Percentiles rank a stretch among this genome's conserved stretches.
Evolutionary conservation across 495 filamentous ascomycete genomes (phyloP).

Genomic region (Penicillium bialowiezense): DNA sequence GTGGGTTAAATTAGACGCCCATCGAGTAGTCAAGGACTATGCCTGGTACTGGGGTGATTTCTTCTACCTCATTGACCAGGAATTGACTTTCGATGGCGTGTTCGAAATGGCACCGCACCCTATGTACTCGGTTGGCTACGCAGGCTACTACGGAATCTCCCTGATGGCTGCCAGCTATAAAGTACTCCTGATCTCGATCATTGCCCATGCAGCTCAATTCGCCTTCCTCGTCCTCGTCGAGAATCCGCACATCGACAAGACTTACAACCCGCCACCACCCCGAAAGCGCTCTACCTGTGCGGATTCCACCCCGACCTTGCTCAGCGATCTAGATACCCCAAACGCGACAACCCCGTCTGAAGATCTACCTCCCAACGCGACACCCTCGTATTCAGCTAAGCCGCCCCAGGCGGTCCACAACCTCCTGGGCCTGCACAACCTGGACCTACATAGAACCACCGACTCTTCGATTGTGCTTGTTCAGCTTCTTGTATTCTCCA

Average conservation of each 20-base stretch:
- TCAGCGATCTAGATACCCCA: constrained; percentile 33
- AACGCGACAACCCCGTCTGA: constrained; percentile 37
- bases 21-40: constrained; percentile 98
- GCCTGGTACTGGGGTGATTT: constrained; percentile 99
- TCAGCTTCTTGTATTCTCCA: constrained; percentile 64
- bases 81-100: constrained; percentile 96
- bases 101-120: constrained; percentile 99
- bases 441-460: constrained; percentile 82
- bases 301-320: constrained; percentile 34
- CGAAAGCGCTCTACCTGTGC: constrained; percentile 53
- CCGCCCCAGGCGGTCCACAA: constrained; percentile 71
- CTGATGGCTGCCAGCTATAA: constrained; percentile 97
- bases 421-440: constrained; percentile 73
- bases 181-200: constrained; percentile 91
- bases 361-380: constrained; percentile 38
- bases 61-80: constrained; percentile 97
- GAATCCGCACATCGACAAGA: constrained; percentile 98
- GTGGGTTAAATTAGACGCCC: constrained; percentile 98
- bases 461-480: constrained; percentile 78
- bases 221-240: constrained; percentile 86
- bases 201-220: constrained; percentile 93
- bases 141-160: constrained; percentile 98
- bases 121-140: constrained; percentile 99
- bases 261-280: constrained; percentile 85
- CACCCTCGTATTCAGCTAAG: constrained; percentile 35